Evolutionary conservation across 1,284 basidiomycete genomes (phyloP).

Genomic region (Melampsora larici-populina): DNA sequence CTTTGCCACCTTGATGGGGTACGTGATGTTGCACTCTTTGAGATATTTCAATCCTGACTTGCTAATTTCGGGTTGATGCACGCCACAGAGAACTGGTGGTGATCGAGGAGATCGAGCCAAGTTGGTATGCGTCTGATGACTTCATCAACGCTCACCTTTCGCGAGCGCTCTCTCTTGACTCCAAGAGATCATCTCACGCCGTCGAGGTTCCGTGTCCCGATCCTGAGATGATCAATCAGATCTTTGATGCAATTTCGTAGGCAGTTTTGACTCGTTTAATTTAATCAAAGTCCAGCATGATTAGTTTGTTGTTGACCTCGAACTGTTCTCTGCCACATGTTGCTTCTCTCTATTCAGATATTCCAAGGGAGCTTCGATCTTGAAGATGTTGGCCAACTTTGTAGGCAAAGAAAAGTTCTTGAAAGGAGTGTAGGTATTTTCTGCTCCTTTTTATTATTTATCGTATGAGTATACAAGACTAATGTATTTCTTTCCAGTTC

Average conservation of each 20-base stretch:
- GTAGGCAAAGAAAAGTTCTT: conserved; percentile 75
- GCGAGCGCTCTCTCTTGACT: conserved; percentile 73
- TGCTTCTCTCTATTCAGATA: neutral
- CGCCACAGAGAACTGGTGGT: conserved; percentile 43
- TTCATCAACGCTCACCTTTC: conserved; percentile 61
- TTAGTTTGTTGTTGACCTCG: neutral
- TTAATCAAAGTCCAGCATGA: conserved; percentile 51
- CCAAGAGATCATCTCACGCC: conserved; percentile 86
- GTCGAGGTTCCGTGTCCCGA: conserved; percentile 90
- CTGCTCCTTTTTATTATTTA: conserved; percentile 64
- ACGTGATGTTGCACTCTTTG: conserved; percentile 52
- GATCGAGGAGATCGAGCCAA: conserved; percentile 54
- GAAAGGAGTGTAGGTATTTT: conserved; percentile 51
- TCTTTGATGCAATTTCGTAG: conserved; percentile 71
- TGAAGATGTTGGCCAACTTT: conserved; percentile 85
- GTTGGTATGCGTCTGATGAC: conserved; percentile 59
- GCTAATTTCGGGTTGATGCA: neutral
- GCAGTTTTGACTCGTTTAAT: conserved; percentile 8
- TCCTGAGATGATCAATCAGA: conserved; percentile 78
- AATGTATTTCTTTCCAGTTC: conserved; percentile 55
- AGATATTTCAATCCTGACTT: neutral
- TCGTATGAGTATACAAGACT: conserved; percentile 60
- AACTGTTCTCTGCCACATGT: neutral
- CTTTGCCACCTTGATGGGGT: conserved; percentile 78
- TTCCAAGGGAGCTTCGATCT: conserved; percentile 60